Conservation (phyloP, 306 rosid species). For the Oxytropis ochrocephala region DNA sequence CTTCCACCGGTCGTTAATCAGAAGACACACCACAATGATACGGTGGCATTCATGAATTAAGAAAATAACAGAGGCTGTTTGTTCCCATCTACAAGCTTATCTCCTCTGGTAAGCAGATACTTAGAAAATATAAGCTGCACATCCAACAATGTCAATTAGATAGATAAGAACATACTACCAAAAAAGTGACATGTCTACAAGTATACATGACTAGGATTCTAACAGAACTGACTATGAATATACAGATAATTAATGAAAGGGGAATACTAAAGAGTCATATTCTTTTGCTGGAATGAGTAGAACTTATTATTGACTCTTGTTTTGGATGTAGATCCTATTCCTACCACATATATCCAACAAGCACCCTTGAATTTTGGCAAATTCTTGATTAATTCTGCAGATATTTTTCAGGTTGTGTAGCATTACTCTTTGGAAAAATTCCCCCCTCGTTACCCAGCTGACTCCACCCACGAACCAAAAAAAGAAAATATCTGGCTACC, state of each 20-base stretch:
- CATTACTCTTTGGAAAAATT: too few species aligned
- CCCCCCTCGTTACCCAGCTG: too few species aligned
- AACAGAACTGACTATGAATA: background rate
- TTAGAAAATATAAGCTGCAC: constrained; percentile 88
- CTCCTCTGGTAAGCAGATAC: constrained; percentile 84
- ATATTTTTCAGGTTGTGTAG: background rate
- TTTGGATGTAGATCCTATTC: background rate
- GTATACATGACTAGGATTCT: background rate
- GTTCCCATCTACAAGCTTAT: constrained; percentile 64
- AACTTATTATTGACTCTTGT: background rate
- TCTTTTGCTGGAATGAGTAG: background rate
- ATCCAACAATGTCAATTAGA: constrained; percentile 16
- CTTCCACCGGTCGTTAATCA: background rate
- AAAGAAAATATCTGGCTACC: background rate
- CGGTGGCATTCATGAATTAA: constrained; percentile 21
- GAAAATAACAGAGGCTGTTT: background rate
- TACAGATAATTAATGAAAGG: background rate
- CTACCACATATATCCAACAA: background rate
- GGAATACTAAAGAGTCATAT: background rate
- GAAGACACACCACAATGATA: constrained; percentile 12
- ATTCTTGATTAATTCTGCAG: background rate
- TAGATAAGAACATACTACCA: background rate
- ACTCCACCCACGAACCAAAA: background rate
- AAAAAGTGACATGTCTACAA: background rate
- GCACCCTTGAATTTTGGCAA: background rate